Percentiles rank a stretch among this genome's conserved stretches.
phyloP scores from a whole-genome alignment of 306 rosid species.

The Geum urbanum region DNA sequence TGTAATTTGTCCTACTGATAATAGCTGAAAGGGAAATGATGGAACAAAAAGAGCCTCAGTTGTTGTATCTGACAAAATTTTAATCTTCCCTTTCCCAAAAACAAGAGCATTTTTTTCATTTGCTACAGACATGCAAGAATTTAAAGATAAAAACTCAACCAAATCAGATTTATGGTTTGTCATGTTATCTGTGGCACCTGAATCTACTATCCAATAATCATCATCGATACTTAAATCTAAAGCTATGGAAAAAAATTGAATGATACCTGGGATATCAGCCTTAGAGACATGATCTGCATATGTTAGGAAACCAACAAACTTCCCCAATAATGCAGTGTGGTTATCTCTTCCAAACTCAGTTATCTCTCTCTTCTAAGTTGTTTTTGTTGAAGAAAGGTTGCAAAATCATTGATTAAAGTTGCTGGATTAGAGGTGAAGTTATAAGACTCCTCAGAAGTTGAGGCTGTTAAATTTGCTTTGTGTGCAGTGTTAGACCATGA shows the following conservation, averaged over 20 bases:
- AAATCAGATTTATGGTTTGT: not conserved
- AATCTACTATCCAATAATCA: no score
- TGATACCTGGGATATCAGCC: no score
- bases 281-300: not conserved
- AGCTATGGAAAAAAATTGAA: no score
- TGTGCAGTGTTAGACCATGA: no score
- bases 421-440: no score
- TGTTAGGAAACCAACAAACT: not conserved
- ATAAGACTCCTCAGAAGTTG: no score
- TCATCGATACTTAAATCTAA: no score
- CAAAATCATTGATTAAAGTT: not conserved
- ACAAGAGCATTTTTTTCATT: not conserved
- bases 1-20: not conserved
- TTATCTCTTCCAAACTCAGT: no score
- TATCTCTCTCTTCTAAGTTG: not conserved
- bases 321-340: not conserved
- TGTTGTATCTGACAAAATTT: not conserved
- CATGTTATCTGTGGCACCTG: no score
- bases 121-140: not conserved
- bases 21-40: not conserved
- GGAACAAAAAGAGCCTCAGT: not conserved
- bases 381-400: not conserved
- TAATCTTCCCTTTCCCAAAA: not conserved
- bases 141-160: not conserved
- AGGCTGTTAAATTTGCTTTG: no score